Base-by-base conservation (phyloP, 257 asterid genomes). In the Primulina eburnea region DNA sequence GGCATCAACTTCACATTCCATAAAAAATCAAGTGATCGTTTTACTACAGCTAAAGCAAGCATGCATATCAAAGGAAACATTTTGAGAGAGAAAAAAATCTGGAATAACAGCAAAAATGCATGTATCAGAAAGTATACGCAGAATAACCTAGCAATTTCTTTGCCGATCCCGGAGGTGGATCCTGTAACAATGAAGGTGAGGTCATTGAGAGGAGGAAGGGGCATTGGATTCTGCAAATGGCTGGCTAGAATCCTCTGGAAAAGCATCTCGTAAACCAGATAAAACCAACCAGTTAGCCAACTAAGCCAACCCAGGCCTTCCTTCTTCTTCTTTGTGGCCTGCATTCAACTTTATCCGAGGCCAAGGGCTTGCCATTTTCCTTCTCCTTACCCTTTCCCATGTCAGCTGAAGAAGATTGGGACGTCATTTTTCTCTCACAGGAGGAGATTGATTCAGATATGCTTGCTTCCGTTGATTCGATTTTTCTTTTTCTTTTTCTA, bases 91-190 rank as follows among this genome's bases (percentile, higher is more conserved):
- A 35, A 35, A 35, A 16, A n/a, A 34, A n/a, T 4, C 5, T 34
- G n/a, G 0, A 35, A 8, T 28, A 6, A 0, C 30, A 28, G 30
- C 30, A 28, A 28, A 28, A 38, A 38, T 8, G 47, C 14, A 4
- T 56, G 11, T 2, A 57, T n/a, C 0, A 38, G 2, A 43, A 59
- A 1, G 6, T 21, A 21, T 2, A 24, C 55, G 20, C 28, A 55
- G 57, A 18, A 38, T 21, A 24, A 77, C 82, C 97, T 87, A 55
- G 97, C 99, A 29, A 84, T 89, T 88, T 94, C 97, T 58, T 87
- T 83, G 76, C 97, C 99, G 77, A 94, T 94, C 71, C 99, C 97
- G 38, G 97, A 91, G 57, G 99, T 94, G 80, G 96, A 89, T 73
- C 99, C 99, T 20, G 99, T 94, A 77, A 94, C 95, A 61, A 94